A percentile compares a stretch with the other conserved stretches of the same genome.
phyloP scores from a whole-genome alignment of 495 filamentous ascomycete species.

The Amphirosellinia nigrospora region DNA sequence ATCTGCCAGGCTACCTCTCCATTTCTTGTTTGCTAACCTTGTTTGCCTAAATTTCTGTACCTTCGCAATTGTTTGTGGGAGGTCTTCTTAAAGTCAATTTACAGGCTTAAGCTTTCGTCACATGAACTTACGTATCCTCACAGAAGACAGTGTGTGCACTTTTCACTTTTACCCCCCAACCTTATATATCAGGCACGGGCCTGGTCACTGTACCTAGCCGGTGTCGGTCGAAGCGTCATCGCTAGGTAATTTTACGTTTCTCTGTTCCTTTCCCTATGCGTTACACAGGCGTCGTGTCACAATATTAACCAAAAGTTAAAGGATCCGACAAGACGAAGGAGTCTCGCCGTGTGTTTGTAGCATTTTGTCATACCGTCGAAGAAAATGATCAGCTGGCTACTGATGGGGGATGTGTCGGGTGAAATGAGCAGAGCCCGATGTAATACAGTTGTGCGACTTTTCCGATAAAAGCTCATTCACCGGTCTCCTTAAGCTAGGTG shows the following conservation, averaged over 20 bases:
- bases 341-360: constrained; percentile 16
- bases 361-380: constrained; percentile 19
- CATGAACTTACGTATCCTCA: no score
- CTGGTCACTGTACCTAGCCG: not conserved
- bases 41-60: constrained; percentile 10
- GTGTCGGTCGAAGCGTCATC: not conserved
- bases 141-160: no score
- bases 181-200: not conserved
- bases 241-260: not conserved
- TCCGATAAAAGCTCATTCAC: not conserved
- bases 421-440: constrained; percentile 16
- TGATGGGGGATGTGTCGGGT: constrained; percentile 10
- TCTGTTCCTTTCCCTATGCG: constrained; percentile 11
- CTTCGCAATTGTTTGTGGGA: constrained; percentile 1
- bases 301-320: constrained; percentile 12
- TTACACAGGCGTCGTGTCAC: constrained; percentile 26
- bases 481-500: not conserved
- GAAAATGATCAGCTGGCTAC: constrained; percentile 1
- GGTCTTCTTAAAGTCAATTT: not conserved
- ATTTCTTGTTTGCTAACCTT: not conserved
- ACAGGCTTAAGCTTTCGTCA: not conserved
- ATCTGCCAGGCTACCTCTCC: not conserved
- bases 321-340: constrained; percentile 19
- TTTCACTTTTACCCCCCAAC: not conserved
- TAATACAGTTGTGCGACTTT: constrained; percentile 23